A percentile compares a stretch with the other conserved stretches of the same genome.
Conservation (phyloP, 2,329 filamentous ascomycete species). For the Metarhizium humberi region DNA sequence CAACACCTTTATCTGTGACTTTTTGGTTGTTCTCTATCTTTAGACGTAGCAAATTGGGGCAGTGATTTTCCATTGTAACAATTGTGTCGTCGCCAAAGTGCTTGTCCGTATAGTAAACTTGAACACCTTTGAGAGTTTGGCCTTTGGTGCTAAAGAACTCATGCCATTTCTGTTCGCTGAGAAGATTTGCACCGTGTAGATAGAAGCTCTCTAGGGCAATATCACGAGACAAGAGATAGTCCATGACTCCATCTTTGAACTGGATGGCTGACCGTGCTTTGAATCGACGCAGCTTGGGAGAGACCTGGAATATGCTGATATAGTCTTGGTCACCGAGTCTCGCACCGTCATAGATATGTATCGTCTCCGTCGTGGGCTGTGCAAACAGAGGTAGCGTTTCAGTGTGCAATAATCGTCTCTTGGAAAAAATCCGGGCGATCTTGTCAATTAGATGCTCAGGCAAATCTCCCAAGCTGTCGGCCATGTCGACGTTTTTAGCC, state of each 20-base stretch:
- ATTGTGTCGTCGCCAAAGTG: slow-evolving; percentile 69
- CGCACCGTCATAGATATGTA: slow-evolving; percentile 49
- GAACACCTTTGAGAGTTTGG: slow-evolving; percentile 53
- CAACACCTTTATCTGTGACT: slow-evolving; percentile 56
- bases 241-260: slow-evolving; percentile 76
- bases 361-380: slow-evolving; percentile 37
- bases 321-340: slow-evolving; percentile 69
- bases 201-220: slow-evolving; percentile 63
- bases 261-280: slow-evolving; percentile 81
- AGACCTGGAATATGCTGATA: slow-evolving; percentile 68
- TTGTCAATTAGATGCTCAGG: slow-evolving; percentile 47
- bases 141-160: slow-evolving; percentile 60
- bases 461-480: slow-evolving; percentile 52
- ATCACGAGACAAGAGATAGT: slow-evolving; percentile 68
- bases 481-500: slow-evolving; percentile 52
- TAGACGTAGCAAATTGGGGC: slow-evolving; percentile 60
- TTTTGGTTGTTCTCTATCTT: slow-evolving; percentile 77
- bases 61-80: slow-evolving; percentile 49
- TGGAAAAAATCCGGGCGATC: slow-evolving; percentile 50
- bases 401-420: slow-evolving; percentile 45
- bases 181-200: slow-evolving; percentile 74
- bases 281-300: slow-evolving; percentile 59
- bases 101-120: slow-evolving; percentile 76
- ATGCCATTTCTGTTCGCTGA: slow-evolving; percentile 69
- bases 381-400: slow-evolving; percentile 49